Evolutionary conservation across 495 filamentous ascomycete species (phyloP).

Genomic region (Aspergillus ellipticus): DNA sequence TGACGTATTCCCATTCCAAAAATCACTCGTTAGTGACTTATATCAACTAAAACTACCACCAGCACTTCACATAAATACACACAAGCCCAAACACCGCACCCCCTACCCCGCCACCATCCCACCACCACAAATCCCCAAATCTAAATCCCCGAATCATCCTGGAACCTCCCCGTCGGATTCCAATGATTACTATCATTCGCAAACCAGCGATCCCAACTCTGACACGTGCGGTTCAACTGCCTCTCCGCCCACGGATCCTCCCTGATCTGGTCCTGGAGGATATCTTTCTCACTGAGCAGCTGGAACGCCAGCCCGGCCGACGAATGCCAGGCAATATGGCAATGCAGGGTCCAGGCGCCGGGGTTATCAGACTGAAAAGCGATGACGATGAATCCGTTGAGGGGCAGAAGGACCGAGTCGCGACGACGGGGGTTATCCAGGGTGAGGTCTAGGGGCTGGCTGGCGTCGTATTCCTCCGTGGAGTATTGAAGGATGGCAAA

Average conservation of each 20-base stretch:
- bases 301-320: constrained; percentile 33
- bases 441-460: constrained; percentile 12
- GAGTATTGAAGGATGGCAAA: constrained; percentile 39
- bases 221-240: constrained; percentile 5
- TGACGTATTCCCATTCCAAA: no score
- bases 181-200: neutral
- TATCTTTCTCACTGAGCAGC: constrained; percentile 28
- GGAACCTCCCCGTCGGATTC: constrained; percentile 3
- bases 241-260: neutral
- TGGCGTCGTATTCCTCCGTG: constrained; percentile 38
- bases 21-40: no score
- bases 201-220: constrained; percentile 2
- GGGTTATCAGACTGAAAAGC: constrained; percentile 60
- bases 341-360: constrained; percentile 45
- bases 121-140: neutral
- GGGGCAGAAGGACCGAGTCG: constrained; percentile 47
- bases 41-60: no score
- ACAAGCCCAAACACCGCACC: no score
- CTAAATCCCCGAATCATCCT: constrained; percentile 12
- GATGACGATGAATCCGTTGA: constrained; percentile 47
- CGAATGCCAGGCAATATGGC: constrained; percentile 43
- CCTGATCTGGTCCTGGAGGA: neutral
- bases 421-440: constrained; percentile 26
- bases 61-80: no score
- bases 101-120: no score